A percentile compares a stretch with the other conserved stretches of the same genome.
These are phyloP conservation scores for Opeltia flavorubescens DNA, from an alignment of 495 filamentous ascomycete genomes.

Conservation along the genomic window DNA sequence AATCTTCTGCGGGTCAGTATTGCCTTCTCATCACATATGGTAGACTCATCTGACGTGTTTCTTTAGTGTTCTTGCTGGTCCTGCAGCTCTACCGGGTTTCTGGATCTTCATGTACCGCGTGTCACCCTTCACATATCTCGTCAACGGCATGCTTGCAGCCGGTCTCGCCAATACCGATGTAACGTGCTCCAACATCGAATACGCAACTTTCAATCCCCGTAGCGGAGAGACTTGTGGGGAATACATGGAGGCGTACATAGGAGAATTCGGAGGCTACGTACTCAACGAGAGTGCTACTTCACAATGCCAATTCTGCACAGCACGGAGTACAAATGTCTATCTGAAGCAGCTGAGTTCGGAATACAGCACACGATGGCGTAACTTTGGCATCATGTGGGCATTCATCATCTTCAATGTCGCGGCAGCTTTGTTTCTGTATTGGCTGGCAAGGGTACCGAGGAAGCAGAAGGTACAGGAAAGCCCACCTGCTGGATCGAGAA, in stretches of 20 bases:
- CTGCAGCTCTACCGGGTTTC: constrained; percentile 48
- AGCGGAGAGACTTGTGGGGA: constrained; percentile 36
- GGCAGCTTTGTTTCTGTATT: constrained; percentile 64
- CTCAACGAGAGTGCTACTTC: constrained; percentile 32
- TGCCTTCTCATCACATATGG: too few relatives aligned
- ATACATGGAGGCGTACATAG: constrained; percentile 42
- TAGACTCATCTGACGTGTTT: constrained; percentile 7
- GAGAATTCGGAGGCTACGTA: constrained; percentile 35
- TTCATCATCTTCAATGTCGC: constrained; percentile 67
- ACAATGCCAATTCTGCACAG: constrained; percentile 47
- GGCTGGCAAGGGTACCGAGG: constrained; percentile 67
- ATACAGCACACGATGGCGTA: constrained; percentile 50
- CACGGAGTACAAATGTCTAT: constrained; percentile 44
- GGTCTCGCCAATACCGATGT: constrained; percentile 45
- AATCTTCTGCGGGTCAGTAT: constrained; percentile 48
- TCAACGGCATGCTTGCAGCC: constrained; percentile 47
- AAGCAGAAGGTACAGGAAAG: constrained; percentile 33
- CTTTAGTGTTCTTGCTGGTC: constrained; percentile 50
- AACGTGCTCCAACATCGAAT: constrained; percentile 47
- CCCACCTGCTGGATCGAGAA: too few relatives aligned
- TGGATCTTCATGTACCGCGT: constrained; percentile 82
- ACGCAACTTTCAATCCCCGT: constrained; percentile 39
- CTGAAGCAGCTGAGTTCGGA: constrained; percentile 32
- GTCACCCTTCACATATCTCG: constrained; percentile 60
- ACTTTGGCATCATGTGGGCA: constrained; percentile 56